A percentile compares a stretch with the other conserved stretches of the same genome.
Conservation (phyloP, 805 yeast genomes). For the Metschnikowia similis region DNA sequence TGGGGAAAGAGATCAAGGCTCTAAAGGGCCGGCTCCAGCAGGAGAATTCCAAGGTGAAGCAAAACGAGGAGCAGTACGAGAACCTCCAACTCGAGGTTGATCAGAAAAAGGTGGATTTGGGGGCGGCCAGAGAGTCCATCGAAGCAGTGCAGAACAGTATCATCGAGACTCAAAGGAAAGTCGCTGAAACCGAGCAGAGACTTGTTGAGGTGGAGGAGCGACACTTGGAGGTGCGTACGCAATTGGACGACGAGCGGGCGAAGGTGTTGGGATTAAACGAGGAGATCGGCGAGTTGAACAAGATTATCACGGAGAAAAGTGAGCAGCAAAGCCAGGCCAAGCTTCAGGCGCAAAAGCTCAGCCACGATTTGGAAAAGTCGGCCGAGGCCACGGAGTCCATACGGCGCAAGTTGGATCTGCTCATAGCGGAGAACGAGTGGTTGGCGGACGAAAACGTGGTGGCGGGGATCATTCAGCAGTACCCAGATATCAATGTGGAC, state of each 20-base stretch:
- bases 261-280: conserved; percentile 67
- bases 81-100: conserved; percentile 66
- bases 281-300: conserved; percentile 61
- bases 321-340: conserved; percentile 45
- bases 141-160: conserved; percentile 31
- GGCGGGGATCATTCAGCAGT: conserved; percentile 52
- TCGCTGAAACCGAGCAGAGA: conserved; percentile 17
- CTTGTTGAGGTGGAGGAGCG: conserved; percentile 21
- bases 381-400: conserved; percentile 33
- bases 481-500: conserved; percentile 58
- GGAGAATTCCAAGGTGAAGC: conserved; percentile 41
- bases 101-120: conserved; percentile 57
- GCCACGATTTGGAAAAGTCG: conserved; percentile 52
- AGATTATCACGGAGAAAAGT: conserved; percentile 39
- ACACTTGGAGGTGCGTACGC: conserved; percentile 20
- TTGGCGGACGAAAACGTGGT: conserved; percentile 60
- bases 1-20: conserved; percentile 48
- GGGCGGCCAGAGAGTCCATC: conserved; percentile 39
- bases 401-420: conserved; percentile 36
- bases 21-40: conserved; percentile 31
- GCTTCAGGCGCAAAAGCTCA: conserved; percentile 49
- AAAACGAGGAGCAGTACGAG: conserved; percentile 53
- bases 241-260: conserved; percentile 52
- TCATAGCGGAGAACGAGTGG: conserved; percentile 66
- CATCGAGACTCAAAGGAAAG: conserved; percentile 20